Conservation (phyloP, 2,329 filamentous ascomycete species). For the Diaporthe velutina region DNA sequence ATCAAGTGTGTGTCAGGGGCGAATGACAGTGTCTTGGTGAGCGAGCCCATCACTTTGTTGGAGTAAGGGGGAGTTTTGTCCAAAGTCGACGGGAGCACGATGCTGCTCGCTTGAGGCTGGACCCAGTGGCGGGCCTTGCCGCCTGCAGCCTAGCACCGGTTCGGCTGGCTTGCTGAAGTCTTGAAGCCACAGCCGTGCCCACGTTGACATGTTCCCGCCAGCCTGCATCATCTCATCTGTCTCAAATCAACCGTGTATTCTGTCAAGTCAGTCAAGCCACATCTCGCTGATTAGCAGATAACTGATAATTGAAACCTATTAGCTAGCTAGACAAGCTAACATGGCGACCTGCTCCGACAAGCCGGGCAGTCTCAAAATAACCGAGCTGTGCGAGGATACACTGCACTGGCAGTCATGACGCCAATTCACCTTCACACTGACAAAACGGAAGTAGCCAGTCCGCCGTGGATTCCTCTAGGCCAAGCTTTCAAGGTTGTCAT, state of each 20-base stretch:
- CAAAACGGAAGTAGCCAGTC: not conserved
- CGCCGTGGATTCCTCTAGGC: not conserved
- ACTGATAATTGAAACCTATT: not conserved
- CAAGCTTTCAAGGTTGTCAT: not conserved
- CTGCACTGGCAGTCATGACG: not conserved
- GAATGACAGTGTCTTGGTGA: not conserved
- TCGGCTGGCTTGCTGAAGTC: constrained; percentile 17
- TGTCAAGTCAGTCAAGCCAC: constrained; percentile 17
- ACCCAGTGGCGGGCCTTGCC: constrained; percentile 7
- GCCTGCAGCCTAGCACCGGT: constrained; percentile 12
- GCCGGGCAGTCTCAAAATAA: not conserved
- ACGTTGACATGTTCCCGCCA: constrained; percentile 6
- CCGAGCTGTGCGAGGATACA: constrained; percentile 11
- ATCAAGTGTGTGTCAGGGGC: not conserved
- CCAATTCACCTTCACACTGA: not conserved
- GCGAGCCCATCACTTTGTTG: not conserved
- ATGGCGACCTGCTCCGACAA: not conserved
- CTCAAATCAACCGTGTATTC: not conserved
- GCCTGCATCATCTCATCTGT: not conserved
- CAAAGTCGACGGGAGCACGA: not conserved
- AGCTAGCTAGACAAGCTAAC: not conserved
- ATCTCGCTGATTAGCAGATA: not conserved
- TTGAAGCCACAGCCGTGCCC: constrained; percentile 23
- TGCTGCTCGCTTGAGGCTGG: not conserved
- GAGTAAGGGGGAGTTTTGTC: not conserved